Evolutionary conservation across 2,329 filamentous ascomycete genomes (phyloP).

Genomic region (Aspergillus felis): DNA sequence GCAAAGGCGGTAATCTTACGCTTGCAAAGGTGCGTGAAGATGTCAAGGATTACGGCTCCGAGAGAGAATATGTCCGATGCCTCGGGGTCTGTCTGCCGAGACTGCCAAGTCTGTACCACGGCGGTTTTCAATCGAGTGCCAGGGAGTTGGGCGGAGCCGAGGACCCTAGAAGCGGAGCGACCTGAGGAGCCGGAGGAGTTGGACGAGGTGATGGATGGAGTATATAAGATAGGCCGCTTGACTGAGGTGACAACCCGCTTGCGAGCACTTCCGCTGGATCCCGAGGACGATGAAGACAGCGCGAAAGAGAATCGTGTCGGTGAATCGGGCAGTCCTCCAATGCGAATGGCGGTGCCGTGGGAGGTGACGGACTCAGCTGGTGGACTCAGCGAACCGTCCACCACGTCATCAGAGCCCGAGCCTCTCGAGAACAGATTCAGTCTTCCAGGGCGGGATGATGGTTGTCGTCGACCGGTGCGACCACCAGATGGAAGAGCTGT

Average conservation of each 20-base stretch:
- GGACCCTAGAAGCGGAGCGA: conserved; percentile 9
- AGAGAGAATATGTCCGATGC: conserved; percentile 57
- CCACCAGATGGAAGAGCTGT: conserved; percentile 39
- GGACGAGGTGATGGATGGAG: conserved; percentile 32
- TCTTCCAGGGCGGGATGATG: conserved; percentile 14
- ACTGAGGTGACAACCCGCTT: conserved; percentile 17
- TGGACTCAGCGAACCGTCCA: conserved; percentile 16
- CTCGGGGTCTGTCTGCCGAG: conserved; percentile 29
- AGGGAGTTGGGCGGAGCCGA: conserved; percentile 25
- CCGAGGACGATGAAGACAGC: conserved; percentile 32
- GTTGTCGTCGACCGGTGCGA: conserved; percentile 32
- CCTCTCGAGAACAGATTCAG: conserved; percentile 22
- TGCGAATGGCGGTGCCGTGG: conserved; percentile 32
- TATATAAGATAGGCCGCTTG: conserved; percentile 27
- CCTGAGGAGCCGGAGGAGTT: conserved; percentile 22
- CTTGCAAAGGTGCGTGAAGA: conserved; percentile 57
- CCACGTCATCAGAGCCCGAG: conserved; percentile 6
- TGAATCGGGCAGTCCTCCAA: conserved; percentile 25
- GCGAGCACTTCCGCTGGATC: conserved; percentile 20
- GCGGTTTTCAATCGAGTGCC: conserved; percentile 28
- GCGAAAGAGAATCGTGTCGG: conserved; percentile 29
- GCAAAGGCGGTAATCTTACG: conserved; percentile 53
- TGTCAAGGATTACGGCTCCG: conserved; percentile 56
- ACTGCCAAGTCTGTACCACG: conserved; percentile 38
- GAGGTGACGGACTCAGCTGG: conserved; percentile 31